Conservation (phyloP, 2,329 filamentous ascomycete species). For the Grosmannia serpens region DNA sequence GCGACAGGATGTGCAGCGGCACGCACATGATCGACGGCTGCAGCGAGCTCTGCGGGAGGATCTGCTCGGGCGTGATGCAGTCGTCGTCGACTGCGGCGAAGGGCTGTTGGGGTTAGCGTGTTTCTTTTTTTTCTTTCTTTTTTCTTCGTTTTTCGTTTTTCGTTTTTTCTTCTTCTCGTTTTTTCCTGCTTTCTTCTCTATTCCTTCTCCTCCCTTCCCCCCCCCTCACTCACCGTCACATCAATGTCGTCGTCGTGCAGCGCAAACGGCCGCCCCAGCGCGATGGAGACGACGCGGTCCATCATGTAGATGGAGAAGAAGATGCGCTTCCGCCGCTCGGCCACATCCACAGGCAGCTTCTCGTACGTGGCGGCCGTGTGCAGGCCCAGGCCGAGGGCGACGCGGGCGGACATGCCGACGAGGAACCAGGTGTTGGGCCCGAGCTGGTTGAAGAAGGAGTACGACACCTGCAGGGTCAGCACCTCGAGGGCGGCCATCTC, state of each 20-base stretch:
- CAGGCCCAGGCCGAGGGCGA: slow-evolving; percentile 24
- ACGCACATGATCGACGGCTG: slow-evolving; percentile 26
- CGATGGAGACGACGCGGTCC: slow-evolving; percentile 33
- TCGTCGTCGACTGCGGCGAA: slow-evolving; percentile 26
- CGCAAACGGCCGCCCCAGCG: slow-evolving; percentile 31
- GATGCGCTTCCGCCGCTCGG: slow-evolving; percentile 27
- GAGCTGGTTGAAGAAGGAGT: slow-evolving; percentile 35
- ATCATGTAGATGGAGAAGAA: slow-evolving; percentile 39
- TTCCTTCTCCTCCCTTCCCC: no score
- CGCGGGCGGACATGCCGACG: slow-evolving; percentile 29
- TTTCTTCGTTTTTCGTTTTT: no score
- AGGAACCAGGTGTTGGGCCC: slow-evolving; percentile 31
- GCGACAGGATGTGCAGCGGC: slow-evolving; percentile 28
- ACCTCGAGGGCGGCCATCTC: slow-evolving; percentile 32
- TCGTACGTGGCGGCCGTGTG: slow-evolving; percentile 22
- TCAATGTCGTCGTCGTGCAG: slow-evolving; percentile 34
- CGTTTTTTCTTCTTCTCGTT: no score
- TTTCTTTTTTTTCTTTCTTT: background rate
- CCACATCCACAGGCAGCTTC: slow-evolving; percentile 19
- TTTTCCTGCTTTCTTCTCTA: background rate
- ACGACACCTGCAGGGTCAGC: slow-evolving; percentile 33
- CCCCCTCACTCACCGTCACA: slow-evolving; percentile 11
- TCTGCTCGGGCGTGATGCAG: slow-evolving; percentile 16
- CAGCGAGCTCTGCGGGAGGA: slow-evolving; percentile 14
- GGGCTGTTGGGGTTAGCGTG: no score